phyloP scores from a whole-genome alignment of 768 basidiomycete species.

The Amyloporia xantha region DNA sequence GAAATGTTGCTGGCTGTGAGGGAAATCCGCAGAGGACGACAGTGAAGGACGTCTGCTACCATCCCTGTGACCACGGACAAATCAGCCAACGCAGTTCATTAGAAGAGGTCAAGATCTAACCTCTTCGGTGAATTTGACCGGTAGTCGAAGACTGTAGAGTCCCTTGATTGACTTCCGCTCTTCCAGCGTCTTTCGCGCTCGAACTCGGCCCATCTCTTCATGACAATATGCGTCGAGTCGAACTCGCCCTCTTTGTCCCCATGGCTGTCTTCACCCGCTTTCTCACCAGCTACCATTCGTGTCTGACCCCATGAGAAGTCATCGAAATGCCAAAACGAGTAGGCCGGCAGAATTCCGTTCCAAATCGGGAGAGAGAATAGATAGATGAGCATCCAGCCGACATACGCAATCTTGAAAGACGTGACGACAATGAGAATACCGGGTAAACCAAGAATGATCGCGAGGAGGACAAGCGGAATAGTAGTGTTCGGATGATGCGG shows the following conservation, averaged over 20 bases:
- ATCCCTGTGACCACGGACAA: slow-evolving; percentile 9
- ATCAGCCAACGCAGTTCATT: slow-evolving; percentile 7
- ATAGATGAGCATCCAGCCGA: slow-evolving; percentile 97
- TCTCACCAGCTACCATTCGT: slow-evolving; percentile 66
- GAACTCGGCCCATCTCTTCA: slow-evolving; percentile 99
- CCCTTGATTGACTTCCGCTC: slow-evolving; percentile 77
- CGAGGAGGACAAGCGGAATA: slow-evolving; percentile 88
- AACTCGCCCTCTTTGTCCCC: slow-evolving; percentile 97
- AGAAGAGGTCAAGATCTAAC: slow-evolving; percentile 38
- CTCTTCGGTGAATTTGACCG: slow-evolving; percentile 41
- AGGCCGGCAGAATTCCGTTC: slow-evolving; percentile 94
- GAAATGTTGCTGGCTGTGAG: slow-evolving; percentile 41
- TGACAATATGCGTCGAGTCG: slow-evolving; percentile 92
- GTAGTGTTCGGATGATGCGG: slow-evolving; percentile 72
- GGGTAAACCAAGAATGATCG: slow-evolving; percentile 92
- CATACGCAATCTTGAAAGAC: slow-evolving; percentile 85
- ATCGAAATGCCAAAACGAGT: slow-evolving; percentile 99
- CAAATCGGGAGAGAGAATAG: slow-evolving; percentile 90
- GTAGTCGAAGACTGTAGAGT: slow-evolving; percentile 61
- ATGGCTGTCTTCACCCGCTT: slow-evolving; percentile 49
- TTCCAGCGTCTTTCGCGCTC: slow-evolving; percentile 94
- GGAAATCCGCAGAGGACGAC: slow-evolving; percentile 73
- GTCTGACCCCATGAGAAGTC: slow-evolving; percentile 99
- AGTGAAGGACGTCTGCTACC: slow-evolving; percentile 62
- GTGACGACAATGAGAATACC: slow-evolving; percentile 95